Evolutionary conservation across 208 protist genomes (phyloP).

Genomic region (Leishmania mexicana): DNA sequence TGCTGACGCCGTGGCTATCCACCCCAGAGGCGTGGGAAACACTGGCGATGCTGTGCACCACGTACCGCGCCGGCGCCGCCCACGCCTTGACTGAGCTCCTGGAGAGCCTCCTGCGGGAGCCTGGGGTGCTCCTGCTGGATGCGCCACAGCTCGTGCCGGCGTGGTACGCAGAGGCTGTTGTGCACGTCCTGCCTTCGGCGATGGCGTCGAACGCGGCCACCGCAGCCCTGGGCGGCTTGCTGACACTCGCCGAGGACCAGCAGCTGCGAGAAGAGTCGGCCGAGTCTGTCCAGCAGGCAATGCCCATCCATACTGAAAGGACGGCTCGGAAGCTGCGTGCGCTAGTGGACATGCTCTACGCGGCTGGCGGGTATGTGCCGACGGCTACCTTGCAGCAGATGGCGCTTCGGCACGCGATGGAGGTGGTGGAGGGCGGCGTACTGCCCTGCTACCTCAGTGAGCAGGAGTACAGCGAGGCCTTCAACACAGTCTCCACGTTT

Average conservation of each 20-base stretch:
- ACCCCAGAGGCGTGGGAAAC: slow-evolving; percentile 57
- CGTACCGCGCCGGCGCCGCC: slow-evolving; percentile 56
- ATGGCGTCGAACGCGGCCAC: slow-evolving; percentile 21
- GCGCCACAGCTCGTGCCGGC: slow-evolving; percentile 44
- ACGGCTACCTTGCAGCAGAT: slow-evolving; percentile 46
- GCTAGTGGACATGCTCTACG: slow-evolving; percentile 47
- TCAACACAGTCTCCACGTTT: slow-evolving; percentile 10
- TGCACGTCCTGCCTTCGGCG: slow-evolving; percentile 16
- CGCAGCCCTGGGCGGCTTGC: slow-evolving; percentile 12
- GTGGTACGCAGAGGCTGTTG: slow-evolving; percentile 24
- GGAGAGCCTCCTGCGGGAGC: slow-evolving; percentile 50
- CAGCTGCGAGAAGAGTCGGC: background rate
- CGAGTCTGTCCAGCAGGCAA: slow-evolving; percentile 1
- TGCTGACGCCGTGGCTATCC: slow-evolving; percentile 51
- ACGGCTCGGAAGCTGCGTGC: slow-evolving; percentile 44
- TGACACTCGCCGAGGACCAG: slow-evolving; percentile 24
- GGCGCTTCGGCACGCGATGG: slow-evolving; percentile 50
- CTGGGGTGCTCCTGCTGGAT: slow-evolving; percentile 49
- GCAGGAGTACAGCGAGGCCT: slow-evolving; percentile 13
- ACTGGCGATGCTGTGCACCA: slow-evolving; percentile 51
- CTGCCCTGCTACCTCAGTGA: slow-evolving; percentile 35
- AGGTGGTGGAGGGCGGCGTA: slow-evolving; percentile 58
- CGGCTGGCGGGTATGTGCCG: slow-evolving; percentile 44
- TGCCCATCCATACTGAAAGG: slow-evolving; percentile 20
- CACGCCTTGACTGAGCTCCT: slow-evolving; percentile 50